Percentiles rank a stretch among this genome's conserved stretches.
Evolutionary conservation across 805 yeast species (phyloP).

Genomic region (Schizosaccharomyces japonicus): DNA sequence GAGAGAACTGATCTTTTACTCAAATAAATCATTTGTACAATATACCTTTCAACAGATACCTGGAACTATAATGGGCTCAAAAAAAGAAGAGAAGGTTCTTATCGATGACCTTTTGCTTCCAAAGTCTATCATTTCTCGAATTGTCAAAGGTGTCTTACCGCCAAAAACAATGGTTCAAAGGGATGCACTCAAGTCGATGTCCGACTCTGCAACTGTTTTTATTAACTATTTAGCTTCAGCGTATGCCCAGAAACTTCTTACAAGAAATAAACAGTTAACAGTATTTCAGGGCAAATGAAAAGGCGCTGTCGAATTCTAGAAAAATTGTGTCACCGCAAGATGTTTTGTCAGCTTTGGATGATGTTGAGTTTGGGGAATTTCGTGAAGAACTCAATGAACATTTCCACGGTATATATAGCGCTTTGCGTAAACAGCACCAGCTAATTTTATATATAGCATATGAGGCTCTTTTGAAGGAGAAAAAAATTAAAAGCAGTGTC

Average conservation of each 20-base stretch:
- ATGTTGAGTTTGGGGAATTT: background rate
- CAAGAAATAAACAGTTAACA: background rate
- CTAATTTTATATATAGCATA: background rate
- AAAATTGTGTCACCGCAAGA: background rate
- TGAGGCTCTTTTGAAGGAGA: background rate
- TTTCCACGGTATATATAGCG: background rate
- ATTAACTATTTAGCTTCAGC: background rate
- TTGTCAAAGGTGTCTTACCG: background rate
- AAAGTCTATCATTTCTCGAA: background rate
- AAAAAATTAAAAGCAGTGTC: background rate
- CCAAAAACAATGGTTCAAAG: background rate
- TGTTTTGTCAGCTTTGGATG: background rate
- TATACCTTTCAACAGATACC: too few relatives aligned
- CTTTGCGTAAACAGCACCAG: background rate
- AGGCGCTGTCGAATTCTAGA: background rate
- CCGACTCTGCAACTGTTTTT: background rate
- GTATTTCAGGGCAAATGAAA: background rate
- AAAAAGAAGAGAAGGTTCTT: background rate
- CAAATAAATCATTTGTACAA: too few relatives aligned
- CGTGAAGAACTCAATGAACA: background rate
- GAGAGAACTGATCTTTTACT: too few relatives aligned
- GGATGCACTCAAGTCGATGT: background rate
- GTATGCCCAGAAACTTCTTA: background rate
- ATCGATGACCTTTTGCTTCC: background rate
- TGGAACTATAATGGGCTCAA: too few relatives aligned